phyloP scores from a whole-genome alignment of 2,329 filamentous ascomycete genomes.

The Aureobasidium sp. region DNA sequence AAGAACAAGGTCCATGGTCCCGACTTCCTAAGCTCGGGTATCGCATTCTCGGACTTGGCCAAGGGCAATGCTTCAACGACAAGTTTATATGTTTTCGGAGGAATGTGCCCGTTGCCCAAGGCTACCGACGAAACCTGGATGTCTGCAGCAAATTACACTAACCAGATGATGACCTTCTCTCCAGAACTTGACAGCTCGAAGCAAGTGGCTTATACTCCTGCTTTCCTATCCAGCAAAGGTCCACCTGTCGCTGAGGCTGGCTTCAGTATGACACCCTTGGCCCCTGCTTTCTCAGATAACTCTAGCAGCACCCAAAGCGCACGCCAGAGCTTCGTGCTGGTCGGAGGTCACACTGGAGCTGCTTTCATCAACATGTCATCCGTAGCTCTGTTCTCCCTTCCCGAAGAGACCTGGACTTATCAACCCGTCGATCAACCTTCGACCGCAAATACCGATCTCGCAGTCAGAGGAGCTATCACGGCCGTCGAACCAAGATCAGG shows the following conservation, averaged over 20 bases:
- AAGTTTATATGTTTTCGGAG: constrained; percentile 69
- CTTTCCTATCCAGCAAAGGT: constrained; percentile 44
- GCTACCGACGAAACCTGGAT: constrained; percentile 51
- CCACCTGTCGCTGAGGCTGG: constrained; percentile 75
- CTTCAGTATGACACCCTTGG: constrained; percentile 69
- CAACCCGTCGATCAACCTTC: constrained; percentile 50
- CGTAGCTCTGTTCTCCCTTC: constrained; percentile 76
- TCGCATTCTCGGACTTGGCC: constrained; percentile 59
- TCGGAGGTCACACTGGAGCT: constrained; percentile 73
- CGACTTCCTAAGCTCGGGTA: constrained; percentile 50
- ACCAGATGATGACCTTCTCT: constrained; percentile 62
- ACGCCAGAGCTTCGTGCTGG: constrained; percentile 67
- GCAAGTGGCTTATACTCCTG: constrained; percentile 15
- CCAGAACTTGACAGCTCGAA: constrained; percentile 28
- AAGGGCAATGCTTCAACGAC: constrained; percentile 45
- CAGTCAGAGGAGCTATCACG: neutral
- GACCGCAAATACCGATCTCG: neutral
- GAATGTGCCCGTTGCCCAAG: constrained; percentile 64
- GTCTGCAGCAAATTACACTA: constrained; percentile 65
- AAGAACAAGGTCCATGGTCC: constrained; percentile 31
- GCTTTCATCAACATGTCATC: constrained; percentile 95
- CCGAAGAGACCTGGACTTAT: constrained; percentile 81
- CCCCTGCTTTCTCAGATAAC: constrained; percentile 57
- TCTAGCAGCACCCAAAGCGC: constrained; percentile 52
- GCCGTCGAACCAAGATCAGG: constrained; percentile 73